A percentile compares a stretch with the other conserved stretches of the same genome.
Evolutionary conservation across 2,329 filamentous ascomycete species (phyloP).

Genomic region (Cadophora sp.): DNA sequence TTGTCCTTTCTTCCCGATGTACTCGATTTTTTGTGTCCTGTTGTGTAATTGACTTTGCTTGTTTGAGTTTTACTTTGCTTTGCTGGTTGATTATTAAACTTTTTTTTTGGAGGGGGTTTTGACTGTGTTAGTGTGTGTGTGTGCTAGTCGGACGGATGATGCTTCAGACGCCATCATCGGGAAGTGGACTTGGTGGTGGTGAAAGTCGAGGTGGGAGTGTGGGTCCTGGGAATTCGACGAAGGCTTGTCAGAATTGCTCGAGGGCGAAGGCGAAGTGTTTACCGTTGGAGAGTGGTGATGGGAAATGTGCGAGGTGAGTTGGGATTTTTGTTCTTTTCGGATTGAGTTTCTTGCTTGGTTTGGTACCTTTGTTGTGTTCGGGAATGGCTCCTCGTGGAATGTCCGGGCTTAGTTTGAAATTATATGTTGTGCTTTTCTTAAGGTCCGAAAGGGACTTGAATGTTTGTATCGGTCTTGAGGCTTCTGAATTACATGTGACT

Average conservation of each 20-base stretch:
- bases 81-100: not conserved
- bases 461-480: too few species aligned
- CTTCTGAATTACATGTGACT: too few species aligned
- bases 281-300: slow-evolving; percentile 17
- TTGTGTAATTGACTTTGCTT: not conserved
- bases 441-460: too few species aligned
- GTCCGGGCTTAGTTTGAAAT: too few species aligned
- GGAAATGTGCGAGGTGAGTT: slow-evolving; percentile 31
- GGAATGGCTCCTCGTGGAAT: too few species aligned
- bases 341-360: not conserved
- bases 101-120: too few species aligned
- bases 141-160: slow-evolving; percentile 9
- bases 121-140: too few species aligned
- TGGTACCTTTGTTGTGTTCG: too few species aligned
- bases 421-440: too few species aligned
- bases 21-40: not conserved
- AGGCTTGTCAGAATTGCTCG: slow-evolving; percentile 34
- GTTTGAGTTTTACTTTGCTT: not conserved
- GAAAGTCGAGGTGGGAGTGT: not conserved
- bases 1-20: not conserved
- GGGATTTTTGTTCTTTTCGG: not conserved
- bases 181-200: not conserved
- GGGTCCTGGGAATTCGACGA: slow-evolving; percentile 12
- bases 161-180: not conserved
- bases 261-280: slow-evolving; percentile 37